A percentile compares a stretch with the other conserved stretches of the same genome.
phyloP scores from a whole-genome alignment of 225 moss, liverwort and hornwort species.

The Lunularia cruciata region DNA sequence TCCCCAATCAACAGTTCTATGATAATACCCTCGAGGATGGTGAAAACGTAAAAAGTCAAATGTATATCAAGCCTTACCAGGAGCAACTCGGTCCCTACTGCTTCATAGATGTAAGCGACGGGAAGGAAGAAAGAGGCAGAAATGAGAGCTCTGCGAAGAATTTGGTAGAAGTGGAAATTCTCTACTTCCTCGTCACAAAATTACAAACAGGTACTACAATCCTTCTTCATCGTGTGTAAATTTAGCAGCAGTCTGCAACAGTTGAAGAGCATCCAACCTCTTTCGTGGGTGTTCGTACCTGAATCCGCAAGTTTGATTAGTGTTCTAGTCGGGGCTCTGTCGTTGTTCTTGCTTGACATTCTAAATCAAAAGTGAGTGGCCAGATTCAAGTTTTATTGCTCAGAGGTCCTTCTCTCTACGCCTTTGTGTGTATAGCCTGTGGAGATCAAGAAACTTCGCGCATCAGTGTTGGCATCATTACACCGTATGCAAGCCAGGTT shows the following conservation, averaged over 20 bases:
- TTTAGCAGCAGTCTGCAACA: no score
- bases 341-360: no score
- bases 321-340: no score
- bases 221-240: no score
- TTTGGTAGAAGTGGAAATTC: slow-evolving; percentile 45
- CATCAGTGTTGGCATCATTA: slow-evolving; percentile 56
- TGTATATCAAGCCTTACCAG: slow-evolving; percentile 46
- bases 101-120: slow-evolving; percentile 46
- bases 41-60: slow-evolving; percentile 29
- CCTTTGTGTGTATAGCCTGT: slow-evolving; percentile 24
- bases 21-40: slow-evolving; percentile 32
- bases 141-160: slow-evolving; percentile 36
- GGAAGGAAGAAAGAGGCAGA: slow-evolving; percentile 38
- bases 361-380: no score
- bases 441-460: slow-evolving; percentile 27
- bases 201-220: slow-evolving; percentile 40
- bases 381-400: no score
- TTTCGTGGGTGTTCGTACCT: no score
- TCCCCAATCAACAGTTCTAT: slow-evolving; percentile 51
- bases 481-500: slow-evolving; percentile 58
- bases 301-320: no score
- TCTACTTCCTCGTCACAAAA: slow-evolving; percentile 31
- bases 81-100: slow-evolving; percentile 46
- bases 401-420: no score
- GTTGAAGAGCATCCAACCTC: no score